Conservation (phyloP, 129 eudicot genomes). For the Tagetes erecta region DNA sequence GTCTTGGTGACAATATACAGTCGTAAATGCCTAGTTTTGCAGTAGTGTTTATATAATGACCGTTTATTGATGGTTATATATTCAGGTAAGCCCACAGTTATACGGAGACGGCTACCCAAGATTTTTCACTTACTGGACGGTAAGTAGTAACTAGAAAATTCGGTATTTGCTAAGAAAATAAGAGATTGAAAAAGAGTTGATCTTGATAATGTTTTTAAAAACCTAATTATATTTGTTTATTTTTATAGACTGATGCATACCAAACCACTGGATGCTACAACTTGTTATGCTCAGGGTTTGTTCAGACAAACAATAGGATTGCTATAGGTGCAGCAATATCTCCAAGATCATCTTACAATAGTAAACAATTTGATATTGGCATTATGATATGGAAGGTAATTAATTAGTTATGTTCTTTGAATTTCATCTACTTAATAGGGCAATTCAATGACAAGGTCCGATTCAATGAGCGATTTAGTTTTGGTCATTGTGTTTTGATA, state of each 20-base stretch:
- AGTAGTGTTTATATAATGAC: neutral
- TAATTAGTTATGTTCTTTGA: neutral
- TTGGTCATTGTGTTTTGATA: too few species aligned
- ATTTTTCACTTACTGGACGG: slow-evolving; percentile 98
- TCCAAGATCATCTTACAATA: slow-evolving; percentile 74
- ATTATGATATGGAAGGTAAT: slow-evolving; percentile 94
- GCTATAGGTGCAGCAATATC: slow-evolving; percentile 98
- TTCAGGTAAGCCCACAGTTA: slow-evolving; percentile 87
- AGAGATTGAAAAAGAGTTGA: too few species aligned
- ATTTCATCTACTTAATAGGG: neutral
- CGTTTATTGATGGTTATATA: neutral
- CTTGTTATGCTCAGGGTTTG: slow-evolving; percentile 89
- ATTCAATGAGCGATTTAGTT: too few species aligned
- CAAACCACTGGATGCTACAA: slow-evolving; percentile 98
- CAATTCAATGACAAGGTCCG: neutral
- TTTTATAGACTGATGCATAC: slow-evolving; percentile 78
- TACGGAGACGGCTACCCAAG: slow-evolving; percentile 95
- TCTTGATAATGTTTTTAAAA: neutral
- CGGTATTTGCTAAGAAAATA: too few species aligned
- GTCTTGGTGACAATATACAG: too few species aligned
- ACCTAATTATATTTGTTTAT: neutral
- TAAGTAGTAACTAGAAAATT: slow-evolving; percentile 22
- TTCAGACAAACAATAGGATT: slow-evolving; percentile 81
- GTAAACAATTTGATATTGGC: slow-evolving; percentile 81
- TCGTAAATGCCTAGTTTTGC: too few species aligned